phyloP scores from a whole-genome alignment of 352 stramenopile genomes.

The Phytophthora fragariae region DNA sequence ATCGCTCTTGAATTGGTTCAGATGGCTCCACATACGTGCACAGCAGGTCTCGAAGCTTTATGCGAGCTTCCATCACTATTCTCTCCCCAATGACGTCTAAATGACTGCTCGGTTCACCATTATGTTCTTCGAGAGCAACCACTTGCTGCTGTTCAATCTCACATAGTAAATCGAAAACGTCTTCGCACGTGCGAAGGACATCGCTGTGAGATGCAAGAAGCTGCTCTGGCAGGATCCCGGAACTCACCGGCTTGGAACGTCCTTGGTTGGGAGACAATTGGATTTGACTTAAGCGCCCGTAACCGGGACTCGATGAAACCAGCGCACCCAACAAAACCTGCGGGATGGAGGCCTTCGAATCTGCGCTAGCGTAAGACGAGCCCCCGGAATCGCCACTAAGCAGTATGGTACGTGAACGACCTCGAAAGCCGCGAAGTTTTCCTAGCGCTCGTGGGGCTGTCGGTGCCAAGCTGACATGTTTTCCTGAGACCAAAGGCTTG shows the following conservation, averaged over 20 bases:
- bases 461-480: slow-evolving; percentile 10
- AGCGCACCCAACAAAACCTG: slow-evolving; percentile 56
- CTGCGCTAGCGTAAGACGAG: background rate
- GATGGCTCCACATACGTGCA: slow-evolving; percentile 51
- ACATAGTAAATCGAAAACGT: slow-evolving; percentile 71
- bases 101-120: slow-evolving; percentile 4
- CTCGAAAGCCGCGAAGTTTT: slow-evolving; percentile 20
- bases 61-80: slow-evolving; percentile 31
- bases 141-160: slow-evolving; percentile 42
- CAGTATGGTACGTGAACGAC: slow-evolving; percentile 26
- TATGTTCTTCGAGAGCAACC: slow-evolving; percentile 7
- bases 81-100: slow-evolving; percentile 21
- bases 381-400: slow-evolving; percentile 19
- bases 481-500: slow-evolving; percentile 1
- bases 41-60: slow-evolving; percentile 50
- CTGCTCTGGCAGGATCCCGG: slow-evolving; percentile 38
- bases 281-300: slow-evolving; percentile 31
- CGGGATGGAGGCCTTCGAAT: slow-evolving; percentile 48
- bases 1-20: slow-evolving; percentile 57
- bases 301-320: slow-evolving; percentile 24
- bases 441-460: slow-evolving; percentile 29
- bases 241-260: slow-evolving; percentile 22
- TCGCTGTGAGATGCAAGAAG: slow-evolving; percentile 36
- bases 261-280: slow-evolving; percentile 23
- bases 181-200: slow-evolving; percentile 53